Percentiles rank a stretch among this genome's conserved stretches.
Conservation (phyloP, 2,329 filamentous ascomycete species). For the Venturia oleaginea region DNA sequence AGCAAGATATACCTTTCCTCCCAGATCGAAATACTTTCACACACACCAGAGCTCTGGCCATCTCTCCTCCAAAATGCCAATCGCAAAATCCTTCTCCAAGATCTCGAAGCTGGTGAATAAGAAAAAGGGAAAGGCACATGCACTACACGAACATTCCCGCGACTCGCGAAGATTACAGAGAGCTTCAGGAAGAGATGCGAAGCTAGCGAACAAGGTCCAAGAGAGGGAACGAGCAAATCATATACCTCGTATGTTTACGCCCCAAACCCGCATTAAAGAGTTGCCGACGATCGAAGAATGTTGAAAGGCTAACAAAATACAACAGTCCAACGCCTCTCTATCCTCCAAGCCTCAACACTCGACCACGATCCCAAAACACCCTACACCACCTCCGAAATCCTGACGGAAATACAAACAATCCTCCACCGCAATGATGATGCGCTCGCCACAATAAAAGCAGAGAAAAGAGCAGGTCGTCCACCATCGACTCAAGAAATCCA, state of each 20-base stretch:
- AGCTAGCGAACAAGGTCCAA: slow-evolving; percentile 63
- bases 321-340: slow-evolving; percentile 37
- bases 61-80: slow-evolving; percentile 51
- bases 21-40: background rate
- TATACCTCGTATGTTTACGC: slow-evolving; percentile 51
- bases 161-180: slow-evolving; percentile 74
- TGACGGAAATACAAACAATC: slow-evolving; percentile 39
- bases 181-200: slow-evolving; percentile 73
- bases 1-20: background rate
- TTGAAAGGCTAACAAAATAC: slow-evolving; percentile 19
- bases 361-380: background rate
- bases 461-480: slow-evolving; percentile 69
- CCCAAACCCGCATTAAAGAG: background rate
- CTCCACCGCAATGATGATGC: slow-evolving; percentile 63
- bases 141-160: slow-evolving; percentile 79
- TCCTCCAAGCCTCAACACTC: slow-evolving; percentile 20
- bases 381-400: background rate
- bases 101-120: slow-evolving; percentile 83
- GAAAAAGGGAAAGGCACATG: slow-evolving; percentile 67
- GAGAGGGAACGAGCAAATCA: slow-evolving; percentile 65
- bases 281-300: slow-evolving; percentile 26
- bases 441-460: slow-evolving; percentile 53
- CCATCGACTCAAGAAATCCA: slow-evolving; percentile 68
- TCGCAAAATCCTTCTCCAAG: slow-evolving; percentile 59
- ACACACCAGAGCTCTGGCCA: background rate